phyloP scores from a whole-genome alignment of 2,329 filamentous ascomycete species.

The Stylonectria norvegica region DNA sequence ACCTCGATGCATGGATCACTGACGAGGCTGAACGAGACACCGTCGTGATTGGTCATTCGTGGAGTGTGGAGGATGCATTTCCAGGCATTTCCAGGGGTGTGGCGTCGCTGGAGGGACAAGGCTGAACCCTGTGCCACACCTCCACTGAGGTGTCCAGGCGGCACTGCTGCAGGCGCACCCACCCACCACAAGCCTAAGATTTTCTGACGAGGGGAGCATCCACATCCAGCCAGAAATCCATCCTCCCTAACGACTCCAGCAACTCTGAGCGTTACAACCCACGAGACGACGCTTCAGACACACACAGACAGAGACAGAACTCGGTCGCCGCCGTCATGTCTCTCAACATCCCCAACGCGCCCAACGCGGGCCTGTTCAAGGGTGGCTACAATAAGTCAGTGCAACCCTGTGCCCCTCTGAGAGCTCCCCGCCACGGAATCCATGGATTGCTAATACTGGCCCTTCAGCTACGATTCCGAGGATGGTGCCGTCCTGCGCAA shows the following conservation, averaged over 20 bases:
- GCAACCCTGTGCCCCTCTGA: background rate
- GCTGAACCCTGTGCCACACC: background rate
- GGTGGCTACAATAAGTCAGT: conserved; percentile 90
- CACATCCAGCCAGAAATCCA: conserved; percentile 11
- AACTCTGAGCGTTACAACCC: no score
- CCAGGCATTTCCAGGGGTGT: conserved; percentile 3
- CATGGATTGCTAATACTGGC: conserved; percentile 4
- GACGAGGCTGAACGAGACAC: conserved; percentile 3
- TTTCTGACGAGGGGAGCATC: conserved; percentile 19
- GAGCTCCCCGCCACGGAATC: background rate
- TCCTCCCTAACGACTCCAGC: conserved; percentile 11
- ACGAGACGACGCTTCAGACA: no score
- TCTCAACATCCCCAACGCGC: conserved; percentile 90
- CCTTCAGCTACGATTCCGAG: conserved; percentile 87
- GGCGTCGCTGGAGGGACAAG: background rate
- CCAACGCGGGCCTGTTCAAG: conserved; percentile 93
- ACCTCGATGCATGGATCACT: background rate
- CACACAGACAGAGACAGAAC: conserved; percentile 11
- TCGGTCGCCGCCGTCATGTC: conserved; percentile 63
- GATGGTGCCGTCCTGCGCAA: conserved; percentile 98
- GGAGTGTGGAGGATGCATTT: no score
- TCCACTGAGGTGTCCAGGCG: background rate
- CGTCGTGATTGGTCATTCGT: background rate
- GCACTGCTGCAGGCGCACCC: conserved; percentile 14
- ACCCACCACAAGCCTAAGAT: conserved; percentile 29